Conservation (phyloP, 768 basidiomycete genomes). For the Trichaptum fuscoviolaceum region DNA sequence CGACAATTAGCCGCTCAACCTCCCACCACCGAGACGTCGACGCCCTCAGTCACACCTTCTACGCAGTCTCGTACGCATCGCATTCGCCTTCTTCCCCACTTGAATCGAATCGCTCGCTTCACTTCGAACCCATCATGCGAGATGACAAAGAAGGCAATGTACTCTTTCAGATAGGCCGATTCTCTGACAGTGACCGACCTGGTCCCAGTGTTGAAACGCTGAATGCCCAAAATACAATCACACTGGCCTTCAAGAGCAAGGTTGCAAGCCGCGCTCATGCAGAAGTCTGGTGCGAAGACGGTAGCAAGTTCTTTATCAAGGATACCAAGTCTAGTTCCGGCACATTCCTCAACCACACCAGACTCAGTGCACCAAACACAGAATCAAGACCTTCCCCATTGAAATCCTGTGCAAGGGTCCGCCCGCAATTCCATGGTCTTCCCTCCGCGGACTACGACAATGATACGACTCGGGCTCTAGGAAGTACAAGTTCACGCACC, state of each 20-base stretch:
- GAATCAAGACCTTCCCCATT: slow-evolving; percentile 74
- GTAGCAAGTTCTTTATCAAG: slow-evolving; percentile 74
- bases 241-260: slow-evolving; percentile 92
- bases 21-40: slow-evolving; percentile 8
- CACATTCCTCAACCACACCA: slow-evolving; percentile 92
- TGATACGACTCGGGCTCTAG: too few relatives aligned
- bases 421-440: slow-evolving; percentile 78
- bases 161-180: slow-evolving; percentile 84
- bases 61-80: slow-evolving; percentile 41
- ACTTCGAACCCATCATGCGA: slow-evolving; percentile 88
- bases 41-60: slow-evolving; percentile 12
- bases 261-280: slow-evolving; percentile 94
- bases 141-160: slow-evolving; percentile 70
- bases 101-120: slow-evolving; percentile 81
- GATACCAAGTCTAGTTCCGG: slow-evolving; percentile 90
- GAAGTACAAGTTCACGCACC: too few relatives aligned
- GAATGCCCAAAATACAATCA: slow-evolving; percentile 67
- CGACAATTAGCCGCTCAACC: slow-evolving; percentile 16
- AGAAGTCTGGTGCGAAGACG: slow-evolving; percentile 79
- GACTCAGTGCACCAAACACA: slow-evolving; percentile 77
- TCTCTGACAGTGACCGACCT: slow-evolving; percentile 86
- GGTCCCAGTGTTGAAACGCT: slow-evolving; percentile 54
- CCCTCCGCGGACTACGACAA: slow-evolving; percentile 76
- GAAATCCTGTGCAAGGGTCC: slow-evolving; percentile 82
- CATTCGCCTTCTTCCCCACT: slow-evolving; percentile 94